These are phyloP conservation scores for Xylariaceae sp. DNA, from an alignment of 2,329 filamentous ascomycete species.

Conservation along the genomic window DNA sequence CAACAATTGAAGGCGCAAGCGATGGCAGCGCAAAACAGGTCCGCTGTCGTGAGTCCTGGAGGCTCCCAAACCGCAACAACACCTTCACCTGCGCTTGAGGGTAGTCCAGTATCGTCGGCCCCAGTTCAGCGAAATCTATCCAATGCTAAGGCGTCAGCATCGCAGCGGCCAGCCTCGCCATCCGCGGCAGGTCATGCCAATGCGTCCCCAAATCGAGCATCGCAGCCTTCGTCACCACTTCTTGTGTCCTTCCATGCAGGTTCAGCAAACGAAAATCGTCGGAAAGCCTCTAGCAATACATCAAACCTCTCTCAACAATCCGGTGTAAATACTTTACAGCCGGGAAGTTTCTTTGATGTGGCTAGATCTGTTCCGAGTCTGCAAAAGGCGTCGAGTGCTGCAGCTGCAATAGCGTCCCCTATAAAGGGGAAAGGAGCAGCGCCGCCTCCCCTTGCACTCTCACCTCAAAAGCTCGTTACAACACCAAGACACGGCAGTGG, in stretches of 20 bases:
- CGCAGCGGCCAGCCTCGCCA: constrained; percentile 80
- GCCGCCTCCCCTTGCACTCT: constrained; percentile 50
- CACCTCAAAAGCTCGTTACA: constrained; percentile 61
- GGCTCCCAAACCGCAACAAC: constrained; percentile 47
- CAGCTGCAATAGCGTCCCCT: constrained; percentile 47
- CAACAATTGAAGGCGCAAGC: constrained; percentile 93
- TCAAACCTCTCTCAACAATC: constrained; percentile 81
- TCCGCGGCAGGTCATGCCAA: constrained; percentile 76
- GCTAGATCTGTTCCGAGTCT: constrained; percentile 60
- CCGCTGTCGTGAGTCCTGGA: constrained; percentile 43
- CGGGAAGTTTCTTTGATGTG: constrained; percentile 69
- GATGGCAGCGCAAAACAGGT: constrained; percentile 63
- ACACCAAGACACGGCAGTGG: constrained; percentile 61
- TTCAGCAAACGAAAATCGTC: constrained; percentile 70
- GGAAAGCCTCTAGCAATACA: constrained; percentile 89
- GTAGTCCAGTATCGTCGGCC: constrained; percentile 77
- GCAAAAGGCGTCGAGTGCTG: constrained; percentile 58
- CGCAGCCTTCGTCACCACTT: constrained; percentile 78
- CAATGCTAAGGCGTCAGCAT: constrained; percentile 64
- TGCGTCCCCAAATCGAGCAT: constrained; percentile 83
- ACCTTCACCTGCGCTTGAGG: constrained; percentile 71
- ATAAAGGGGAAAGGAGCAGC: constrained; percentile 50
- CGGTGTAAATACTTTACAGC: constrained; percentile 61
- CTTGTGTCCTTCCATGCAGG: constrained; percentile 93
- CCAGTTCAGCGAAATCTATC: constrained; percentile 81